Evolutionary conservation across 768 basidiomycete genomes (phyloP).

Genomic region (Termitomyces titanicus): DNA sequence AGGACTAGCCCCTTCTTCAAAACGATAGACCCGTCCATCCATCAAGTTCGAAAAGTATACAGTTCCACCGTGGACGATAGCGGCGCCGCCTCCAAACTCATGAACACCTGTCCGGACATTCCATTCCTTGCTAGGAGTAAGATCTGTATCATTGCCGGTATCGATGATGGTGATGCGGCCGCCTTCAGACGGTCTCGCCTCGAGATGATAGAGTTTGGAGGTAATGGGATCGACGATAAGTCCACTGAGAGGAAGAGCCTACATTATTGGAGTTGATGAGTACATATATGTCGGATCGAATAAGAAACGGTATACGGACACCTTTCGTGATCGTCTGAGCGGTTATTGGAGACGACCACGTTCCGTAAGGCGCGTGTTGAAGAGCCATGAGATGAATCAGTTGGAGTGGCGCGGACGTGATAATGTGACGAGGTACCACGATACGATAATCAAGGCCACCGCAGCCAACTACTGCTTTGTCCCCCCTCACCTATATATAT

Average conservation of each 20-base stretch:
- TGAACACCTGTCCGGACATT: slow-evolving; percentile 60
- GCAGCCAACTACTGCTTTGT: no score
- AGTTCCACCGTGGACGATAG: slow-evolving; percentile 39
- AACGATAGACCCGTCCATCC: slow-evolving; percentile 47
- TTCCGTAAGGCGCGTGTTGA: slow-evolving; percentile 49
- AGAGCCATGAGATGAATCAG: slow-evolving; percentile 10
- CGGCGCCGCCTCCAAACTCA: slow-evolving; percentile 64
- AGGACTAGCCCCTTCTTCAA: slow-evolving; percentile 29
- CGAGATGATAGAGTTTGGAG: slow-evolving; percentile 48
- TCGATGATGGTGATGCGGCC: slow-evolving; percentile 56
- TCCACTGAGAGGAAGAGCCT: slow-evolving; percentile 38
- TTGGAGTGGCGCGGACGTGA: no score
- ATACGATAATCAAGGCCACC: no score
- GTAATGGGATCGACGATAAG: slow-evolving; percentile 51
- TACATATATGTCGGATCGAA: background rate
- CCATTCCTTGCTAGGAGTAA: slow-evolving; percentile 47
- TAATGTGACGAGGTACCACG: no score
- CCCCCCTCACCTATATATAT: no score
- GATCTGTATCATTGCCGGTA: slow-evolving; percentile 43
- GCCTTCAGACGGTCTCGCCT: slow-evolving; percentile 51
- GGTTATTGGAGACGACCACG: slow-evolving; percentile 58
- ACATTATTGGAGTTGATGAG: slow-evolving; percentile 1
- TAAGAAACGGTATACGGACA: slow-evolving; percentile 17
- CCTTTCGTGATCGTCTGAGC: slow-evolving; percentile 47
- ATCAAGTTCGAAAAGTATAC: slow-evolving; percentile 51